Evolutionary conservation across 2,329 filamentous ascomycete species (phyloP), one percentile per base, ranked within the genome.

Genomic region (Neonectria magnoliae): DNA sequence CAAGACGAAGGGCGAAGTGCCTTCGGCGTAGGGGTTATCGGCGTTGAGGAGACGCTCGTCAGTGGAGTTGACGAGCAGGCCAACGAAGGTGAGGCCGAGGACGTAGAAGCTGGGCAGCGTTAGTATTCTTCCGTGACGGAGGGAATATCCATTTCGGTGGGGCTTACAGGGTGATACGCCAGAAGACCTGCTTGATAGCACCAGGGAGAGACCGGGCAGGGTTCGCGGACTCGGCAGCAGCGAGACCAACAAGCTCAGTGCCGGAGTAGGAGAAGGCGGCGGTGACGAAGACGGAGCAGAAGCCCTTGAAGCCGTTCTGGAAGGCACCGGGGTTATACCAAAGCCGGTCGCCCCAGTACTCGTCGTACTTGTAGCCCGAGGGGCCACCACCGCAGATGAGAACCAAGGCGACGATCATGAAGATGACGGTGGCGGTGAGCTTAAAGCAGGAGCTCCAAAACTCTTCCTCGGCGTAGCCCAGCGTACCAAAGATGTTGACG

Each of bases 101-200:
- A 85, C 75, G 68, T 85, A 85, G 72, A 85, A 85, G 45, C 71
- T 74, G 1, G 0, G 0, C 0, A 0, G 0, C 2, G 53, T 75
- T 16, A 73, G 62, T n/a, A n/a, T 0, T 9, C 1, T 20, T 3
- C 8, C 1, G 6, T 5, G 25, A 6, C 6, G 25, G 25, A 25
- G 25, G 25, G 25, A 5, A 25, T 25, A 25, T 25, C 6, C 25
- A 25, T 25, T 25, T 25, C 25, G 25, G 25, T 25, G 25, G 25
- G 25, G 63, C 65, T 59, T 33, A 76, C 67, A 84, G 75, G n/a
- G 81, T 82, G 68, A 85, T 83, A 74, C 83, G 81, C 83, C 82
- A 84, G 70, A 84, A 85, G 33, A 85, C 91, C 78, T 95, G 92
- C 81, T 94, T 95, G 73, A 94, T 88, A 2, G 93, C 93, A 22